Conservation (phyloP, 345 rosid genomes). For the Leavenworthia alabamica region DNA sequence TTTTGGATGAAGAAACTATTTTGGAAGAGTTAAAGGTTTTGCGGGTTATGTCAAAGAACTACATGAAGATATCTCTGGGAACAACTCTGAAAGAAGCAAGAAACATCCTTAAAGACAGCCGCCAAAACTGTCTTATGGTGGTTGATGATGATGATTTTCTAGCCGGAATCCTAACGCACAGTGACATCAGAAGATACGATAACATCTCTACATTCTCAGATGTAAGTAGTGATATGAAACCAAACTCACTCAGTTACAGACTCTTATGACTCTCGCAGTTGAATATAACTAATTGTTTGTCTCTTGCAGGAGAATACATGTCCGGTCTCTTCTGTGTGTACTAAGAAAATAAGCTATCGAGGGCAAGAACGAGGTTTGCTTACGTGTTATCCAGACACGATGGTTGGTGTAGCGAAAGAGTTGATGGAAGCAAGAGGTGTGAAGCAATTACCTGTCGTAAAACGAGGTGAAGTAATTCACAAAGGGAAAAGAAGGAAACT, state of each 20-base stretch:
- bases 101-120: constrained; percentile 58
- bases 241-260: not conserved
- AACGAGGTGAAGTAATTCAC: constrained; percentile 46
- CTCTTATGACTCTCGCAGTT: not conserved
- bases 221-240: constrained; percentile 44
- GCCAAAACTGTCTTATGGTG: constrained; percentile 62
- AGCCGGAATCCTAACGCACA: constrained; percentile 74
- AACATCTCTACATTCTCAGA: constrained; percentile 45
- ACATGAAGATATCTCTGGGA: constrained; percentile 47
- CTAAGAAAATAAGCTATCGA: constrained; percentile 58
- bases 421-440: constrained; percentile 94
- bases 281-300: not conserved
- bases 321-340: constrained; percentile 76
- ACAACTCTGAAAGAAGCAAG: constrained; percentile 69
- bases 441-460: constrained; percentile 87
- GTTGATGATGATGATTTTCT: constrained; percentile 68
- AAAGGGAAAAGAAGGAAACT: constrained; percentile 61
- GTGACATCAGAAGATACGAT: constrained; percentile 59
- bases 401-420: constrained; percentile 73
- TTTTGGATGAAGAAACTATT: constrained; percentile 54
- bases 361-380: constrained; percentile 78
- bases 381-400: constrained; percentile 75
- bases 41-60: constrained; percentile 76
- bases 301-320: constrained; percentile 52
- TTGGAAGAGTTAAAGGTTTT: constrained; percentile 74